These are phyloP conservation scores for Voacanga thouarsii DNA, from an alignment of 257 asterid genomes.

Conservation along the genomic window DNA sequence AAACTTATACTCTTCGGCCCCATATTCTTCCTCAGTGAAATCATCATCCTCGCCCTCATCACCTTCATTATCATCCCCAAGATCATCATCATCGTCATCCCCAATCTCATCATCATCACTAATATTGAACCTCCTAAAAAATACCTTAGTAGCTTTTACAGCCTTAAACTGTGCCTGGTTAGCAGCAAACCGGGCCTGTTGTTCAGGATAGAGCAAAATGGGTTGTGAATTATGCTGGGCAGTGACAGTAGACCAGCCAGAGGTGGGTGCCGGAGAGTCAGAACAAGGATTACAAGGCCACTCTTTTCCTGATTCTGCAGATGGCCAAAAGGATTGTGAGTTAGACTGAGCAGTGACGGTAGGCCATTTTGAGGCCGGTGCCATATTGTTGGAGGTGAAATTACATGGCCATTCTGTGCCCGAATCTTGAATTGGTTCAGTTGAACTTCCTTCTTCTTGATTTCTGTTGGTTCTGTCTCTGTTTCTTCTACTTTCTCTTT, in stretches of 20 bases:
- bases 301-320: conserved; percentile 31
- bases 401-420: conserved; percentile 54
- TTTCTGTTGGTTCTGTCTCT: neutral
- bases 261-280: conserved; percentile 27
- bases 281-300: conserved; percentile 52
- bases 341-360: conserved; percentile 35
- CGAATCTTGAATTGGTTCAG: conserved; percentile 24
- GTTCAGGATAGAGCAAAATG: conserved; percentile 31
- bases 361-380: conserved; percentile 29
- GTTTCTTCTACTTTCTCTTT: neutral
- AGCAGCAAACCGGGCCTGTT: conserved; percentile 27
- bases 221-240: conserved; percentile 25
- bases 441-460: neutral
- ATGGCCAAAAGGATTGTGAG: conserved; percentile 19
- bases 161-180: conserved; percentile 48
- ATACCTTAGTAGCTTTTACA: conserved; percentile 29
- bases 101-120: conserved; percentile 19
- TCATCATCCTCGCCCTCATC: conserved; percentile 41
- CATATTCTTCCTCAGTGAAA: conserved; percentile 31
- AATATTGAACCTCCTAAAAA: conserved; percentile 21
- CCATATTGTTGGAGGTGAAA: conserved; percentile 31
- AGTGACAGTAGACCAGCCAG: conserved; percentile 38
- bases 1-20: conserved; percentile 15
- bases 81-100: conserved; percentile 12
- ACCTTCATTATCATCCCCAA: conserved; percentile 25